phyloP scores from a whole-genome alignment of 1,284 basidiomycete genomes.

The Ganoderma lingzhi region DNA sequence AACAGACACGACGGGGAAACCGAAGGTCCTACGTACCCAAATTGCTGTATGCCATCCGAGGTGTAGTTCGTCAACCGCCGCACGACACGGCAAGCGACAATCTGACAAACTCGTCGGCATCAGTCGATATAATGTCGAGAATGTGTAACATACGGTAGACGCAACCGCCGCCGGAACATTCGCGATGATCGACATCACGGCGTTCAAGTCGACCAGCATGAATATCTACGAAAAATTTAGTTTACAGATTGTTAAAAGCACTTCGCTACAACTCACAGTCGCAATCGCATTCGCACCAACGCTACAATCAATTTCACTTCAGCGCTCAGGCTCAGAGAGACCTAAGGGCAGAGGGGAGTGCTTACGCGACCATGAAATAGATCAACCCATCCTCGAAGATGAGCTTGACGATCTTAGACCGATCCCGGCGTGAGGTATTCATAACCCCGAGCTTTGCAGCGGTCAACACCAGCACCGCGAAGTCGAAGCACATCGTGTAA shows the following conservation, averaged over 20 bases:
- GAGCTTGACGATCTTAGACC: conserved; percentile 66
- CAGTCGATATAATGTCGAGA: no score
- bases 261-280: conserved; percentile 51
- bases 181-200: conserved; percentile 78
- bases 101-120: conserved; percentile 47
- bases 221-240: conserved; percentile 54
- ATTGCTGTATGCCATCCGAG: conserved; percentile 55
- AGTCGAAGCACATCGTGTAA: conserved; percentile 44
- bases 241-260: conserved; percentile 10
- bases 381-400: conserved; percentile 78
- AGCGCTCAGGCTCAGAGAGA: conserved; percentile 8
- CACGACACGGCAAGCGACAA: conserved; percentile 75
- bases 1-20: conserved; percentile 21
- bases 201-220: conserved; percentile 75
- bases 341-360: conserved; percentile 18
- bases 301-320: conserved; percentile 42
- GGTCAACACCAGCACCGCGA: conserved; percentile 34
- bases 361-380: conserved; percentile 78
- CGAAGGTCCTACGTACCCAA: conserved; percentile 48
- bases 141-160: conserved; percentile 57
- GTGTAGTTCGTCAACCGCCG: conserved; percentile 71
- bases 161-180: conserved; percentile 78
- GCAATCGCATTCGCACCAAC: conserved; percentile 74
- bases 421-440: conserved; percentile 43
- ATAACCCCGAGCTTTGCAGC: conserved; percentile 57